Evolutionary conservation across 495 filamentous ascomycete genomes (phyloP).

Genomic region (Neurospora intermedia): DNA sequence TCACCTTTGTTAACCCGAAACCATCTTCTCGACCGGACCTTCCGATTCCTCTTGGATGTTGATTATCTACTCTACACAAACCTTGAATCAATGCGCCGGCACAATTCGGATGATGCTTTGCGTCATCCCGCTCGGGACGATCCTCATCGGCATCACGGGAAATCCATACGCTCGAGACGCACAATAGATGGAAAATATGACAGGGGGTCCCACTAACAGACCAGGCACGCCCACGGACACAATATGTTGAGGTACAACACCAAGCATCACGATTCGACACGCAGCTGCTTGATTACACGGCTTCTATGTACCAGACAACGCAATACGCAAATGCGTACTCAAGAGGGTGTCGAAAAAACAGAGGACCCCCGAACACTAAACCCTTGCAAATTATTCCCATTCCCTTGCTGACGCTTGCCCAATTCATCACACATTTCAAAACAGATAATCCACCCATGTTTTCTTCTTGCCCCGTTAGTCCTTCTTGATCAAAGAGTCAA

Average conservation of each 20-base stretch:
- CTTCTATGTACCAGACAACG: background rate
- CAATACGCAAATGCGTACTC: background rate
- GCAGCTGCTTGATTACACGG: background rate
- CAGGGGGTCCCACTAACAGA: background rate
- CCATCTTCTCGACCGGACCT: too few species aligned
- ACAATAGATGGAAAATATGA: background rate
- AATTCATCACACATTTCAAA: background rate
- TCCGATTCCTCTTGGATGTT: too few species aligned
- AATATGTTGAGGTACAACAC: background rate
- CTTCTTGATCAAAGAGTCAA: constrained; percentile 46
- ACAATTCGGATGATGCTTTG: background rate
- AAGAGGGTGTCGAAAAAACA: background rate
- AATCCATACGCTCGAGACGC: too few species aligned
- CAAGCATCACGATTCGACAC: background rate
- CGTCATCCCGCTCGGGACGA: background rate
- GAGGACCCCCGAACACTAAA: background rate
- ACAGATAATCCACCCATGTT: background rate
- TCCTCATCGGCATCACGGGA: background rate
- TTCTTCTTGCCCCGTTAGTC: constrained; percentile 7
- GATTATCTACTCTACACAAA: background rate
- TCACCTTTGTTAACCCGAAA: background rate
- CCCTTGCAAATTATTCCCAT: background rate
- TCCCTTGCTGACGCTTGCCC: background rate
- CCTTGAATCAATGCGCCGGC: background rate
- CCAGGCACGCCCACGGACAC: background rate